A percentile compares a stretch with the other conserved stretches of the same genome.
phyloP scores from a whole-genome alignment of 495 filamentous ascomycete genomes.

The Aspergillus sparsus region DNA sequence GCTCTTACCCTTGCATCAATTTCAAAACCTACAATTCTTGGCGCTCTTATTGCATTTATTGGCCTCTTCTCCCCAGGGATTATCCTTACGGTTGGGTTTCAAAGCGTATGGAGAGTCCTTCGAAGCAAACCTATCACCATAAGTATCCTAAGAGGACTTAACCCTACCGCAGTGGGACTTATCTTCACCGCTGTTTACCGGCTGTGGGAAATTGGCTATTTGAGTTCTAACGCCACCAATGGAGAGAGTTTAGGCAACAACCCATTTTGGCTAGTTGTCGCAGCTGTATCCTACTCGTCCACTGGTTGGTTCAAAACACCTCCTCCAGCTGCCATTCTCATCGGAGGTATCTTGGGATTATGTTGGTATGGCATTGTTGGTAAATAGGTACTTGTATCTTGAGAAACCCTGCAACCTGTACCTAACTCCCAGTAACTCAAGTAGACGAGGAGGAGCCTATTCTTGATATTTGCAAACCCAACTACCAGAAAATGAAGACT shows the following conservation, averaged over 20 bases:
- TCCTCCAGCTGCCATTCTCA: slow-evolving; percentile 61
- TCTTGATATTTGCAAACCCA: no score
- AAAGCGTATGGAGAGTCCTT: slow-evolving; percentile 68
- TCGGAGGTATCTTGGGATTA: slow-evolving; percentile 66
- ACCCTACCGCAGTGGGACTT: slow-evolving; percentile 74
- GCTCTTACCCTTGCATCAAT: slow-evolving; percentile 53
- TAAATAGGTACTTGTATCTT: no score
- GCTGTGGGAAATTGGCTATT: slow-evolving; percentile 75
- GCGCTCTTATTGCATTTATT: slow-evolving; percentile 64
- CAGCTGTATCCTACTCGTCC: slow-evolving; percentile 64
- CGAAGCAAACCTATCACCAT: slow-evolving; percentile 55
- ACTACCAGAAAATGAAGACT: no score
- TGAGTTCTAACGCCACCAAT: slow-evolving; percentile 47
- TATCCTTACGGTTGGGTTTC: slow-evolving; percentile 62
- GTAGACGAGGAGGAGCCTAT: no score
- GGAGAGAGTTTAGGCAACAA: slow-evolving; percentile 63
- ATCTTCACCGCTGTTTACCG: slow-evolving; percentile 85
- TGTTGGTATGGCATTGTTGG: slow-evolving; percentile 63
- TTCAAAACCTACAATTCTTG: slow-evolving; percentile 44
- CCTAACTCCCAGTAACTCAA: no score
- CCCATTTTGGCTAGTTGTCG: slow-evolving; percentile 74
- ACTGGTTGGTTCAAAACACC: slow-evolving; percentile 61
- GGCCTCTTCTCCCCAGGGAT: slow-evolving; percentile 77
- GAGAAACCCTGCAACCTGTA: no score
- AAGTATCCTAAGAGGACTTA: slow-evolving; percentile 64